These are phyloP conservation scores for Butyriboletus pseudospeciosus DNA, from an alignment of 1,284 basidiomycete genomes.

Conservation along the genomic window DNA sequence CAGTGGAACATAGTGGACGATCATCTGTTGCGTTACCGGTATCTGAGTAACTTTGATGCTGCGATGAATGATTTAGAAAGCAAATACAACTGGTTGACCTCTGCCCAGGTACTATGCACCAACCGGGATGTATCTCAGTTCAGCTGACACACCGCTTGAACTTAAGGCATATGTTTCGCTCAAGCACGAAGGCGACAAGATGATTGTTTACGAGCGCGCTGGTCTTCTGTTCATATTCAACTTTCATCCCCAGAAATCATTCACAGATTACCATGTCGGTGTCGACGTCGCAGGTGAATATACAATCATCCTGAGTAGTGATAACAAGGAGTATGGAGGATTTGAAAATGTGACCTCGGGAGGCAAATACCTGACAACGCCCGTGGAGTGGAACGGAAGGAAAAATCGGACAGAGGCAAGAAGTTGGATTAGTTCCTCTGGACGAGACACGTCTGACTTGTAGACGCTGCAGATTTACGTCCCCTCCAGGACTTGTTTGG, in stretches of 20 bases:
- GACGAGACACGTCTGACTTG: constrained; percentile 6
- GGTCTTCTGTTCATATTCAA: constrained; percentile 95
- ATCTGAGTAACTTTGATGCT: constrained; percentile 88
- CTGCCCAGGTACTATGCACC: constrained; percentile 59
- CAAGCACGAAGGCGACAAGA: constrained; percentile 89
- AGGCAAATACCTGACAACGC: constrained; percentile 74
- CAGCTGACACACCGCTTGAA: constrained; percentile 13
- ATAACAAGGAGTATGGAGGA: constrained; percentile 85
- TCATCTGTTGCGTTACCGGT: constrained; percentile 79
- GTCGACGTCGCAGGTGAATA: constrained; percentile 88
- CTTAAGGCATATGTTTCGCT: constrained; percentile 81
- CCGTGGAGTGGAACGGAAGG: constrained; percentile 87
- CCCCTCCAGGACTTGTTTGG: constrained; percentile 69
- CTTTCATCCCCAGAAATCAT: constrained; percentile 87
- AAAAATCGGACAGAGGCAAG: constrained; percentile 84
- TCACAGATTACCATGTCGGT: constrained; percentile 90
- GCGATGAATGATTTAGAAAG: constrained; percentile 89
- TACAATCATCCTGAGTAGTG: constrained; percentile 73
- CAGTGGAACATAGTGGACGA: constrained; percentile 97
- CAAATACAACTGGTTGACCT: constrained; percentile 79
- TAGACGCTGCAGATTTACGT: constrained; percentile 63
- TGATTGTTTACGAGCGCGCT: constrained; percentile 91
- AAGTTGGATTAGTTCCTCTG: background rate
- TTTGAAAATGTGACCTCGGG: constrained; percentile 75
- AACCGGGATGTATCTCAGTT: background rate